Percentiles rank a stretch among this genome's conserved stretches.
phyloP scores from a whole-genome alignment of 2,329 filamentous ascomycete genomes.

The Thelonectria rubi region DNA sequence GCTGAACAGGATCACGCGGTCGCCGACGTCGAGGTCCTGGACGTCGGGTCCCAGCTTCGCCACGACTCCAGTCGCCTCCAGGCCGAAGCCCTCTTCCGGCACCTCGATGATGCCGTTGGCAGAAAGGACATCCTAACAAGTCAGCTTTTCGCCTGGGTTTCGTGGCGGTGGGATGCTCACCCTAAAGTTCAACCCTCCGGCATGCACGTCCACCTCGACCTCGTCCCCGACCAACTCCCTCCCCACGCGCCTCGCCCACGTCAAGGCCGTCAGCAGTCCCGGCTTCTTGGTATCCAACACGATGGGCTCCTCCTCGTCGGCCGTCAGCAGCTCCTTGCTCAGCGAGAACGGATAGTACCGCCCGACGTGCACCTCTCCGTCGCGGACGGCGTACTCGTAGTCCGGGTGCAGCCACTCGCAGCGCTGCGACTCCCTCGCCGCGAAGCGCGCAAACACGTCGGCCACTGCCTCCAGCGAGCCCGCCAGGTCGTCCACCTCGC shows the following conservation, averaged over 20 bases:
- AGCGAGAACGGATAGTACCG: constrained; percentile 42
- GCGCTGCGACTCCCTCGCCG: constrained; percentile 19
- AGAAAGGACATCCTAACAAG: constrained; percentile 48
- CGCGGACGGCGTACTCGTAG: constrained; percentile 45
- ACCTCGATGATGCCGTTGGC: constrained; percentile 39
- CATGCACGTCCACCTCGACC: constrained; percentile 47
- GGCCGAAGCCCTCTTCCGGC: constrained; percentile 31
- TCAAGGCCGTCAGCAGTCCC: constrained; percentile 35
- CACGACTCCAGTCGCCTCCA: constrained; percentile 46
- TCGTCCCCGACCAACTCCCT: constrained; percentile 25
- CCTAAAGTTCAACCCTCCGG: constrained; percentile 32
- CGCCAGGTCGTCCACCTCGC: constrained; percentile 42
- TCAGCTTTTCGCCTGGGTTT: not conserved
- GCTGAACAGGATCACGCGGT: constrained; percentile 44
- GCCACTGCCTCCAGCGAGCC: constrained; percentile 11
- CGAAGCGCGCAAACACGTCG: constrained; percentile 37
- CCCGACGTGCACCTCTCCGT: constrained; percentile 40
- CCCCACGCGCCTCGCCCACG: constrained; percentile 26
- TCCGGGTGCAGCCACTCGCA: constrained; percentile 40
- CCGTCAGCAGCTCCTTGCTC: constrained; percentile 28
- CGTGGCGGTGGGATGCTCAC: constrained; percentile 18
- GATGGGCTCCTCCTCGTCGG: constrained; percentile 1
- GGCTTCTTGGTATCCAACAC: constrained; percentile 23
- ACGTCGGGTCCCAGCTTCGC: constrained; percentile 41
- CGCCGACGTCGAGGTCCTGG: constrained; percentile 45